Percentiles rank a stretch among this genome's conserved stretches.
phyloP scores from a whole-genome alignment of 495 filamentous ascomycete species.

The Penicillium lividum region DNA sequence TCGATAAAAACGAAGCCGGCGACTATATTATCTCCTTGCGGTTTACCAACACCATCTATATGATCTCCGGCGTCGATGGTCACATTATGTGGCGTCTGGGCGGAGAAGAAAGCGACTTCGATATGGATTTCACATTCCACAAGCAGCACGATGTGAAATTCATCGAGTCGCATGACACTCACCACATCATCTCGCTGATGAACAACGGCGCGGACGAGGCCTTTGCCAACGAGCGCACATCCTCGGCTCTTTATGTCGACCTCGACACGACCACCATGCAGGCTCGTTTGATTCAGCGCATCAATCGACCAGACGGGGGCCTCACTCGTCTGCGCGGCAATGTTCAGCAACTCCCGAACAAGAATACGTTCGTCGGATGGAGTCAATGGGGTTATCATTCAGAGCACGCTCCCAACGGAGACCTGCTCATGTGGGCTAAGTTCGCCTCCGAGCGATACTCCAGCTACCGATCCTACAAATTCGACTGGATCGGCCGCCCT shows the following conservation, averaged over 20 bases:
- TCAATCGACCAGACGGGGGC: constrained; percentile 40
- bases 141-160: constrained; percentile 62
- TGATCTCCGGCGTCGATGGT: constrained; percentile 56
- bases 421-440: constrained; percentile 40
- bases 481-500: constrained; percentile 33
- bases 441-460: constrained; percentile 27
- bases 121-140: constrained; percentile 54
- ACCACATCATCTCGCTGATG: constrained; percentile 49
- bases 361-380: constrained; percentile 56
- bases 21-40: constrained; percentile 60
- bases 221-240: constrained; percentile 39
- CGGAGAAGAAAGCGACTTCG: constrained; percentile 43
- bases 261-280: constrained; percentile 48
- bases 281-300: constrained; percentile 40
- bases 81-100: constrained; percentile 58
- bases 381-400: constrained; percentile 50
- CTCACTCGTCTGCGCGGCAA: constrained; percentile 56
- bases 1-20: constrained; percentile 54
- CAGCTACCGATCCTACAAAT: constrained; percentile 37
- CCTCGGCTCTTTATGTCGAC: constrained; percentile 52
- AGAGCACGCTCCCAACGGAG: constrained; percentile 51
- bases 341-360: constrained; percentile 51
- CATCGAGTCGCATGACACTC: constrained; percentile 38
- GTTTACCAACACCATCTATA: constrained; percentile 55
- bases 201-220: constrained; percentile 52